Conservation (phyloP, 169 alveolate genomes). For the Babesia caballi region DNA sequence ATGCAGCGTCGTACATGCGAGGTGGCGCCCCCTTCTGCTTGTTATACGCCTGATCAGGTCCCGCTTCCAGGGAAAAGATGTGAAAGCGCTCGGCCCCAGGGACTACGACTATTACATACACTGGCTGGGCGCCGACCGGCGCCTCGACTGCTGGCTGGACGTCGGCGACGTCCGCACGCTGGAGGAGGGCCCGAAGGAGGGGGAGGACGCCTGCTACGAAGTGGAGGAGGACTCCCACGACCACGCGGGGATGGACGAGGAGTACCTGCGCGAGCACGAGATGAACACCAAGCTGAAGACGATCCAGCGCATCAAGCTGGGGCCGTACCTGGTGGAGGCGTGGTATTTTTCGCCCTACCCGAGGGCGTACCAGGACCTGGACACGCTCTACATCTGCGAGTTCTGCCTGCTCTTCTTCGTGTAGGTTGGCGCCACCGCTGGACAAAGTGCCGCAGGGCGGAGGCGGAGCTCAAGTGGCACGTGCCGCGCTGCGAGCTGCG, state of each 20-base stretch:
- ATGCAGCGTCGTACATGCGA: slow-evolving; percentile 73
- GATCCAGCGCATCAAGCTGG: slow-evolving; percentile 89
- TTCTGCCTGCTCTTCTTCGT: slow-evolving; percentile 90
- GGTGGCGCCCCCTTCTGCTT: slow-evolving; percentile 27
- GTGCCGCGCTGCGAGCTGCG: slow-evolving; percentile 81
- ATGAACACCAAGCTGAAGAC: slow-evolving; percentile 92
- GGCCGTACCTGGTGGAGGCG: slow-evolving; percentile 89
- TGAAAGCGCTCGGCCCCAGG: slow-evolving; percentile 10
- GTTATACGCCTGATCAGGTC: slow-evolving; percentile 21
- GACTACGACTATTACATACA: slow-evolving; percentile 87
- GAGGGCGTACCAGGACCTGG: slow-evolving; percentile 89
- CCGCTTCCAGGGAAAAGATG: slow-evolving; percentile 19
- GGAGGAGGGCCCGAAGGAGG: slow-evolving; percentile 78
- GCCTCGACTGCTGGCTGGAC: slow-evolving; percentile 86
- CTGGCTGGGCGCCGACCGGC: slow-evolving; percentile 84
- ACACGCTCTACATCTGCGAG: slow-evolving; percentile 91
- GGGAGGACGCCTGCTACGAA: slow-evolving; percentile 60
- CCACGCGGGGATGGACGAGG: slow-evolving; percentile 90
- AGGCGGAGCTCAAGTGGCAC: slow-evolving; percentile 87
- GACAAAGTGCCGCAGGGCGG: slow-evolving; percentile 39
- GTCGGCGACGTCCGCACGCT: slow-evolving; percentile 76
- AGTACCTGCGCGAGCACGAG: slow-evolving; percentile 89
- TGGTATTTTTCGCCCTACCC: slow-evolving; percentile 99
- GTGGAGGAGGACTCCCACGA: slow-evolving; percentile 73
- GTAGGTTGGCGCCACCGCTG: slow-evolving; percentile 20